A percentile compares a stretch with the other conserved stretches of the same genome.
Conservation (phyloP, 2,329 filamentous ascomycete species). For the Sclerotinia nivalis region DNA sequence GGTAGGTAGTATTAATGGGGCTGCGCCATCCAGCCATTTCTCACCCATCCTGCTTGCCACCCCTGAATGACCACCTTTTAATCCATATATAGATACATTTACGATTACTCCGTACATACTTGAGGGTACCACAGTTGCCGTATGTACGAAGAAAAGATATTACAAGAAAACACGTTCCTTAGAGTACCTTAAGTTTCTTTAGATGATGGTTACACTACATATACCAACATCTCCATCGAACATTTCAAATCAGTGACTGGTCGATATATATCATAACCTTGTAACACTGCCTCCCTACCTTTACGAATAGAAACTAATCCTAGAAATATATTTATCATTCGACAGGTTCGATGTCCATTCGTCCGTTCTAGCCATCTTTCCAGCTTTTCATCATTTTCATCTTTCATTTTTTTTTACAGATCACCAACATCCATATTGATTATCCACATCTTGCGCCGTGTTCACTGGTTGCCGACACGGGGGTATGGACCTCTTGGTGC, state of each 20-base stretch:
- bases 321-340: neutral
- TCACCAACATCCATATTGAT: neutral
- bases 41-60: neutral
- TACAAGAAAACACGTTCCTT: constrained; percentile 5
- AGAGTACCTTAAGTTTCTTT: neutral
- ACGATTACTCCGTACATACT: neutral
- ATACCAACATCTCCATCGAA: neutral
- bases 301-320: neutral
- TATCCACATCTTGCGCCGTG: neutral
- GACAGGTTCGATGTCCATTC: neutral
- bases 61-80: neutral
- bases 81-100: neutral
- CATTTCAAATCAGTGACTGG: neutral
- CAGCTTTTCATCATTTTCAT: neutral
- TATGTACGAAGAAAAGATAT: neutral
- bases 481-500: constrained; percentile 10
- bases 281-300: neutral
- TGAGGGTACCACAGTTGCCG: neutral
- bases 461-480: constrained; percentile 6
- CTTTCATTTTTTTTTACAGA: neutral
- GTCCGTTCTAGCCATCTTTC: neutral
- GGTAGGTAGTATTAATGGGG: constrained; percentile 1
- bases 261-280: neutral
- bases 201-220: constrained; percentile 1
- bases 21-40: constrained; percentile 4